phyloP scores from a whole-genome alignment of 306 rosid genomes.

The Gynostemma pentaphyllum region DNA sequence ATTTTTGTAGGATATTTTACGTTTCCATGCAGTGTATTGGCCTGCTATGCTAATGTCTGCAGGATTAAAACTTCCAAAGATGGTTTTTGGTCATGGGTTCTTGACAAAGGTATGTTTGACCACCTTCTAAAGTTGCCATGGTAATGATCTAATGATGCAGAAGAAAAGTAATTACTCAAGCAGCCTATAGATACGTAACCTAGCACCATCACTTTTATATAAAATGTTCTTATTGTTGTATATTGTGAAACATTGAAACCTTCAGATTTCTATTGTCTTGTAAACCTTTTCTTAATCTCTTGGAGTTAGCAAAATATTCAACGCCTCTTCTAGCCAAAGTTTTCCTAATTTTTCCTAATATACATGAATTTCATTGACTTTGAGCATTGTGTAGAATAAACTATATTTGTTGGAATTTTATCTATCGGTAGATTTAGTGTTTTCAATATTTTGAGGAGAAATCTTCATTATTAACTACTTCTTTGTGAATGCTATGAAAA shows the following conservation, averaged over 20 bases:
- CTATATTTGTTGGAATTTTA: too few species aligned
- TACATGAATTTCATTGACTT: neutral
- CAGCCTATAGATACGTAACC: neutral
- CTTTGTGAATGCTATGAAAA: too few species aligned
- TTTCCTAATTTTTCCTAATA: neutral
- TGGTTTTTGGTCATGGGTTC: constrained; percentile 95
- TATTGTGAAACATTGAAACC: neutral
- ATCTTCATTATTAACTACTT: too few species aligned
- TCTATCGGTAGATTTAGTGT: too few species aligned
- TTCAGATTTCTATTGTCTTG: neutral
- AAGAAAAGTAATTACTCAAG: neutral
- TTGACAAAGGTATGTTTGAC: constrained; percentile 65
- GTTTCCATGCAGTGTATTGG: constrained; percentile 97
- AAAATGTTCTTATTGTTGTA: neutral
- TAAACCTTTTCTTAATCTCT: neutral
- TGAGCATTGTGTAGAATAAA: neutral
- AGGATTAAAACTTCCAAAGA: constrained; percentile 78
- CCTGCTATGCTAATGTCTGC: constrained; percentile 99
- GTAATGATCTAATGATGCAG: neutral
- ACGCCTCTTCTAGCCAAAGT: neutral
- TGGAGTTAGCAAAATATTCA: neutral
- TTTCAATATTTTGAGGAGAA: too few species aligned
- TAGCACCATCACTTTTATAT: neutral
- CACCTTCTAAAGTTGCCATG: neutral
- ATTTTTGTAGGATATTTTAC: constrained; percentile 70